A percentile compares a stretch with the other conserved stretches of the same genome.
Conservation (phyloP, 495 filamentous ascomycete genomes). For the Neurospora sp. region DNA sequence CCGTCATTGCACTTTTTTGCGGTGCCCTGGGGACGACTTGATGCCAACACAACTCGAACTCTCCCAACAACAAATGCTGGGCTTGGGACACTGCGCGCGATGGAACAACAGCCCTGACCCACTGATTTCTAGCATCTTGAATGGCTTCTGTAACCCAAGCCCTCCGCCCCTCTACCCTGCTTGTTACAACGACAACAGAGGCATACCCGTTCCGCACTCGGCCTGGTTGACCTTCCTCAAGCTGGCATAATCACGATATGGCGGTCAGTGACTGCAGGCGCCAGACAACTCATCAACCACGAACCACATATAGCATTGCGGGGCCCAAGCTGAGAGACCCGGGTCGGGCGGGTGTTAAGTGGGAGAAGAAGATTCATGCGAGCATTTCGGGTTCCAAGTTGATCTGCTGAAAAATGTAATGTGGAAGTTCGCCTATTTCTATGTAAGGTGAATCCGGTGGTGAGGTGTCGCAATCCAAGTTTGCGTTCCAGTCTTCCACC, state of each 20-base stretch:
- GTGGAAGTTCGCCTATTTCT: background rate
- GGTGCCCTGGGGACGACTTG: background rate
- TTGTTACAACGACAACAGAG: background rate
- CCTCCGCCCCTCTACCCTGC: slow-evolving; percentile 8
- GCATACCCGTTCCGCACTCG: background rate
- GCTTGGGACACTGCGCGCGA: slow-evolving; percentile 14
- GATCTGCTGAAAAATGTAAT: background rate
- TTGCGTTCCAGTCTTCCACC: background rate
- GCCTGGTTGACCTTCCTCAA: background rate
- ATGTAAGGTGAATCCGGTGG: background rate
- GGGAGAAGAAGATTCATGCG: background rate
- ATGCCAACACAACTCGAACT: background rate
- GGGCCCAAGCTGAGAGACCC: background rate
- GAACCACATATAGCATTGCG: background rate
- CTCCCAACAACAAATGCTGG: background rate
- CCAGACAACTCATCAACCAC: slow-evolving; percentile 1
- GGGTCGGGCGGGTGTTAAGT: background rate
- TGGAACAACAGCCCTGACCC: slow-evolving; percentile 9
- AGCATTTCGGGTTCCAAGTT: background rate
- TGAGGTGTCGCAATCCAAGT: background rate
- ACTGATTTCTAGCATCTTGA: slow-evolving; percentile 6
- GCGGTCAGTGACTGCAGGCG: slow-evolving; percentile 11
- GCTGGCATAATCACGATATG: slow-evolving; percentile 7
- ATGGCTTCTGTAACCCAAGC: slow-evolving; percentile 5
- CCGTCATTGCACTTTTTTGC: background rate